Conservation (phyloP, 2,329 filamentous ascomycete genomes). For the Alternaria burnsii region DNA sequence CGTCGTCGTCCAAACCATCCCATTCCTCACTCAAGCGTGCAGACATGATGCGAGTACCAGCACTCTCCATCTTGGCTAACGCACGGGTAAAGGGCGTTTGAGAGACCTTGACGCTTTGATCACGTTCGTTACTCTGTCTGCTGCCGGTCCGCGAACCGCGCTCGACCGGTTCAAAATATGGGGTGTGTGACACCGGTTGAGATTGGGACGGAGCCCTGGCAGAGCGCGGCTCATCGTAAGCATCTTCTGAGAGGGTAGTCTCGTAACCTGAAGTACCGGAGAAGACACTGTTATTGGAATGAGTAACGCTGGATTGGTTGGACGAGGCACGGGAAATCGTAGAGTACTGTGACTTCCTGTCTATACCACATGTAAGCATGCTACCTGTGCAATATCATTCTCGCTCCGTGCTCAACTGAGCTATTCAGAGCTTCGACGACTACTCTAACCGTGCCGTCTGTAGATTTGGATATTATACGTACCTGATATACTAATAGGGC, state of each 20-base stretch:
- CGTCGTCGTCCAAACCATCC: constrained; percentile 38
- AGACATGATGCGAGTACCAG: constrained; percentile 36
- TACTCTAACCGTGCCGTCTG: background rate
- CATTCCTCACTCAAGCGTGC: constrained; percentile 38
- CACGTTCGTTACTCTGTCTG: constrained; percentile 21
- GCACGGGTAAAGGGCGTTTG: constrained; percentile 34
- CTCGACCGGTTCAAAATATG: constrained; percentile 29
- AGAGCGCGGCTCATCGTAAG: constrained; percentile 21
- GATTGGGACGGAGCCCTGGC: constrained; percentile 10
- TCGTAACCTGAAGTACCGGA: constrained; percentile 28
- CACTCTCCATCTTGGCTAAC: constrained; percentile 37
- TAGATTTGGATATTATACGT: constrained; percentile 15
- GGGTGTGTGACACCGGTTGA: constrained; percentile 1
- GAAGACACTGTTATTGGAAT: constrained; percentile 32
- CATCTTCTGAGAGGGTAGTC: constrained; percentile 27
- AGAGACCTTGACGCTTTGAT: constrained; percentile 25
- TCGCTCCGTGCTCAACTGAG: background rate
- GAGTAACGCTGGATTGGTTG: constrained; percentile 24
- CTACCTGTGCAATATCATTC: background rate
- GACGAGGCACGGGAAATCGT: constrained; percentile 29
- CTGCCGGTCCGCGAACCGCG: constrained; percentile 33
- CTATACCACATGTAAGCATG: constrained; percentile 17
- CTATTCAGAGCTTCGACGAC: background rate
- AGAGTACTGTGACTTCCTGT: constrained; percentile 27
- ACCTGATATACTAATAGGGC: constrained; percentile 23